A percentile compares a stretch with the other conserved stretches of the same genome.
Evolutionary conservation across 805 yeast species (phyloP).

Genomic region (Starmera caribaea): DNA sequence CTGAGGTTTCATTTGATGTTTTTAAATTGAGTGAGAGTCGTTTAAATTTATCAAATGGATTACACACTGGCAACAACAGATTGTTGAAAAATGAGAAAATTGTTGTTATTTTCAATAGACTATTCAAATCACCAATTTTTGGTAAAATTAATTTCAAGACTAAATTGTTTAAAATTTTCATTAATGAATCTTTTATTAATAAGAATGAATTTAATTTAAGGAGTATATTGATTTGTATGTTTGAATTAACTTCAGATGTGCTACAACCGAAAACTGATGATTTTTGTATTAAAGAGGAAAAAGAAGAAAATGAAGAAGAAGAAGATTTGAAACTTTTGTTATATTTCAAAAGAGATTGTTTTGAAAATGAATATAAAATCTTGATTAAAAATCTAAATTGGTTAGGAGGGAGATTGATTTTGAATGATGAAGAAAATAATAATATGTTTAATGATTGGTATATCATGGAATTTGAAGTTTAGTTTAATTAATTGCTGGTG

Average conservation of each 20-base stretch:
- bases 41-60: constrained; percentile 15
- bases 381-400: constrained; percentile 17
- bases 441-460: constrained; percentile 19
- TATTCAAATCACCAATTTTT: constrained; percentile 15
- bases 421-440: constrained; percentile 10
- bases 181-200: constrained; percentile 14
- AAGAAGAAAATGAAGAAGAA: constrained; percentile 3
- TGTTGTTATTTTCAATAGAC: constrained; percentile 9
- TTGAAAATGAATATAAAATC: constrained; percentile 16
- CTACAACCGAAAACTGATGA: constrained; percentile 5
- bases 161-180: constrained; percentile 9
- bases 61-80: neutral
- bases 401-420: constrained; percentile 17
- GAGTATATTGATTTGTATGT: constrained; percentile 13
- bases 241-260: constrained; percentile 16
- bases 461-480: constrained; percentile 20
- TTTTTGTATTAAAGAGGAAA: neutral
- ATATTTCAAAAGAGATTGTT: constrained; percentile 12
- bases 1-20: constrained; percentile 23
- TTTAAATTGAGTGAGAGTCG: constrained; percentile 22
- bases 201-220: constrained; percentile 14
- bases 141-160: constrained; percentile 8
- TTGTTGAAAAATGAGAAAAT: constrained; percentile 4
- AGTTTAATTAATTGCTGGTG: too few relatives aligned
- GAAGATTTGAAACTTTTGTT: constrained; percentile 11